A percentile compares a stretch with the other conserved stretches of the same genome.
Evolutionary conservation across 306 rosid species (phyloP).

Genomic region (Lagenaria siceraria): DNA sequence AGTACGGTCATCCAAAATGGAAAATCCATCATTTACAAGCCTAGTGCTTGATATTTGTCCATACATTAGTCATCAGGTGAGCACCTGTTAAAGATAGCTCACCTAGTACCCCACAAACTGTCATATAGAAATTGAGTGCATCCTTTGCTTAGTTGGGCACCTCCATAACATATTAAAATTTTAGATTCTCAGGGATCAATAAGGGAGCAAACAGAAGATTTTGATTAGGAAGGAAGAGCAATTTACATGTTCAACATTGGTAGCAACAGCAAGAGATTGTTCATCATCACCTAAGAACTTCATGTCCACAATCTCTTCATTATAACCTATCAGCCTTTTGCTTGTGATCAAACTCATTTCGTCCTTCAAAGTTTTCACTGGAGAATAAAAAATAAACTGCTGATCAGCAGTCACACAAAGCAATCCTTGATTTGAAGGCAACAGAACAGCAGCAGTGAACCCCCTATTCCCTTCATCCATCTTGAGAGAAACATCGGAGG

Average conservation of each 20-base stretch:
- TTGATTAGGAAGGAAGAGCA: background rate
- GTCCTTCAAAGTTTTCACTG: conserved; percentile 32
- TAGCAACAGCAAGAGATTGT: conserved; percentile 76
- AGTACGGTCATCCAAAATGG: background rate
- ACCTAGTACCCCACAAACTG: background rate
- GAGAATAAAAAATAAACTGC: conserved; percentile 73
- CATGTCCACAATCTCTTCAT: conserved; percentile 91
- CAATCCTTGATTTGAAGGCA: conserved; percentile 60
- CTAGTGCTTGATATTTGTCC: background rate
- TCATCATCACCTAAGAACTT: conserved; percentile 83
- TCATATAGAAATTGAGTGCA: background rate
- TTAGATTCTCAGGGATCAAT: background rate
- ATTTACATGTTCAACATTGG: conserved; percentile 87
- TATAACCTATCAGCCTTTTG: conserved; percentile 83
- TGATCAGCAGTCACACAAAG: conserved; percentile 95
- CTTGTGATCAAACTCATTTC: conserved; percentile 32
- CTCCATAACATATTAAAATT: background rate
- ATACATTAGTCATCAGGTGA: background rate
- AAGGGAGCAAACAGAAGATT: conserved; percentile 2
- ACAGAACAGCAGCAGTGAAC: conserved; percentile 63
- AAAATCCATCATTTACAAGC: background rate
- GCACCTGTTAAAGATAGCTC: background rate
- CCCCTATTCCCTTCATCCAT: conserved; percentile 64
- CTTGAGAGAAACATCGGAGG: conserved; percentile 55
- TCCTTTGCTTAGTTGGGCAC: background rate